Conservation (phyloP, 1,139 yeast genomes). For the Debaryomyces robertsiae region DNA sequence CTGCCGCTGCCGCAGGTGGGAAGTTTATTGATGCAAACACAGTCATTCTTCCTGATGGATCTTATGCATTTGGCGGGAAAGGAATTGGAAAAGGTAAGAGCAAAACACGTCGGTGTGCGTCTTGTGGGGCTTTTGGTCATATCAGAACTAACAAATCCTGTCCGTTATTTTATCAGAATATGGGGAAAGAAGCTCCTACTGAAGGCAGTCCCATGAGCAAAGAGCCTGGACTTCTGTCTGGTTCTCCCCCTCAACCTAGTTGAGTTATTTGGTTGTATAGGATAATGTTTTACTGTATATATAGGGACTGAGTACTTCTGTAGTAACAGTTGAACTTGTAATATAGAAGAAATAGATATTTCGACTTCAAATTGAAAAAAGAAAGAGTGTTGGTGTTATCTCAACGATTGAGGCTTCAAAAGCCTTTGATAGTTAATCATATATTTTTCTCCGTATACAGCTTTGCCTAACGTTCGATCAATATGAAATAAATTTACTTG, state of each 20-base stretch:
- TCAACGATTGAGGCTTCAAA: too few species aligned
- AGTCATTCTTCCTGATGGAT: constrained; percentile 47
- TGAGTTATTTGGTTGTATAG: too few species aligned
- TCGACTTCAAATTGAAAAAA: too few species aligned
- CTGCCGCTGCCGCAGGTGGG: constrained; percentile 53
- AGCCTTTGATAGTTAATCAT: too few species aligned
- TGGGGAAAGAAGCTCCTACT: constrained; percentile 10
- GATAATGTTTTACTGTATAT: too few species aligned
- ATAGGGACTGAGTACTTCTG: too few species aligned
- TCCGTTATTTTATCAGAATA: constrained; percentile 65
- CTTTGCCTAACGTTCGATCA: too few species aligned
- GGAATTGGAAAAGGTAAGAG: constrained; percentile 78
- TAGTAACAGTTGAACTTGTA: too few species aligned
- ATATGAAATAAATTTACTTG: too few species aligned
- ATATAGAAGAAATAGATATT: too few species aligned
- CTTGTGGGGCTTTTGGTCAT: constrained; percentile 95
- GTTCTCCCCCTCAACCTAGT: constrained; percentile 1
- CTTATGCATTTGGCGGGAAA: constrained; percentile 56
- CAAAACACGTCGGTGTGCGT: constrained; percentile 83
- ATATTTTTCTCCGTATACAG: too few species aligned
- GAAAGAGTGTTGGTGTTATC: too few species aligned
- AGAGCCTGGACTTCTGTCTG: background rate
- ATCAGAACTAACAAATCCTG: constrained; percentile 88
- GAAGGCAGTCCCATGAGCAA: background rate
- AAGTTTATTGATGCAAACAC: constrained; percentile 46